Evolutionary conservation across 352 stramenopile species (phyloP), one percentile per base, ranked within the genome.

Genomic region (Phytophthora sp.): DNA sequence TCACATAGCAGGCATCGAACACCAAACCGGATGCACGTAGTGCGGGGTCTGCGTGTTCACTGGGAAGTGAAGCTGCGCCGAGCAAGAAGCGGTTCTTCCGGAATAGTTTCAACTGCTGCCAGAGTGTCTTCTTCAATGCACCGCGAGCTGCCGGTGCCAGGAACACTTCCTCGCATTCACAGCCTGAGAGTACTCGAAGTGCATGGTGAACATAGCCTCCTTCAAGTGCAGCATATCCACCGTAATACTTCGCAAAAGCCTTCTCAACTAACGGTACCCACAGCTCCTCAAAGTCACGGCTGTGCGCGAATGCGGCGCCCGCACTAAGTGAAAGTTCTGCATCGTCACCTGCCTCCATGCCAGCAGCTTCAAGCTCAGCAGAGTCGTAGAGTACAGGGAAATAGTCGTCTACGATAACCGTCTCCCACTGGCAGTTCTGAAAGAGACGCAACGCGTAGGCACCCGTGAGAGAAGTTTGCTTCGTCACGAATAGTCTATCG

Each of bases 221-320:
- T 69, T 97, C 88, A 3, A 98, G 72, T 13, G 85, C 75, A 8
- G 84, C 84, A 58, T 97, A 97, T 0, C 88, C 88, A 7, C 91
- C 91, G 32, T 96, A 92, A 65, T 97, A 98, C 52, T 98, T 98
- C 11, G 92, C 92, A 26, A 96, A 95, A 7, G 91, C 90, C 67
- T 98, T 98, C 61, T 98, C 92, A n/a, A 98, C 67, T 17, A 98
- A 61, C 21, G 91, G 87, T 3, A 98, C 89, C 93, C 93, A 98
- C 32, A 98, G 76, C 55, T 97, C 91, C 66, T 95, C 84, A 62
- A 96, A 94, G 32, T 94, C 78, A 5, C 76, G 76, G 58, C 84
- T 96, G 67, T 97, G 87, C 5, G 88, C 92, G 46, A 96, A 94
- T 13, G 92, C 93, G 3, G 85, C 85, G 3, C 92, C 92, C 28